Evolutionary conservation across 345 rosid species (phyloP).

Genomic region (Populus simonii): DNA sequence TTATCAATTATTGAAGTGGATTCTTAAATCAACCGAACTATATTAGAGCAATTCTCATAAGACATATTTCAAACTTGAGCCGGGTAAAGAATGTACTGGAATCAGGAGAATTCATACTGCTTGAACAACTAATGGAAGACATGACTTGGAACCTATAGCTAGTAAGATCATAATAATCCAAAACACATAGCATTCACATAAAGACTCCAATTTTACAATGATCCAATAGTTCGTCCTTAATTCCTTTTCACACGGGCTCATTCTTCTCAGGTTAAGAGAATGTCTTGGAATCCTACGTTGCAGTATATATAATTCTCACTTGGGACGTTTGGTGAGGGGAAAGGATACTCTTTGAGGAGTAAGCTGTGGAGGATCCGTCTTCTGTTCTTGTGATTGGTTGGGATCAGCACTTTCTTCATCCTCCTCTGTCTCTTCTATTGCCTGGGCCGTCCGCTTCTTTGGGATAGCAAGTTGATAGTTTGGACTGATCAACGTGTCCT

Average conservation of each 20-base stretch:
- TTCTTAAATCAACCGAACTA: accelerated
- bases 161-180: background rate
- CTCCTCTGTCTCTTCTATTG: slow-evolving; percentile 73
- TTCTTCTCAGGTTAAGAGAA: background rate
- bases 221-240: background rate
- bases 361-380: slow-evolving; percentile 39
- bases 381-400: slow-evolving; percentile 47
- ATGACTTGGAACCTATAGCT: background rate
- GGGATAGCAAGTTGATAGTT: slow-evolving; percentile 77
- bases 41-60: no score
- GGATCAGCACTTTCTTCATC: slow-evolving; percentile 66
- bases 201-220: background rate
- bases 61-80: no score
- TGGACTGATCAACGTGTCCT: slow-evolving; percentile 70
- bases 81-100: no score
- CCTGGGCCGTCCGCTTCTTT: slow-evolving; percentile 48
- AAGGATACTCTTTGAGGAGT: slow-evolving; percentile 69
- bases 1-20: no score
- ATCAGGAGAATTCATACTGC: no score
- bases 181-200: background rate
- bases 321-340: slow-evolving; percentile 55
- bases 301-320: slow-evolving; percentile 19
- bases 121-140: background rate
- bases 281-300: background rate
- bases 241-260: background rate